These are phyloP conservation scores for Ashbya aceris DNA, from an alignment of 1,139 yeast species.

Conservation along the genomic window DNA sequence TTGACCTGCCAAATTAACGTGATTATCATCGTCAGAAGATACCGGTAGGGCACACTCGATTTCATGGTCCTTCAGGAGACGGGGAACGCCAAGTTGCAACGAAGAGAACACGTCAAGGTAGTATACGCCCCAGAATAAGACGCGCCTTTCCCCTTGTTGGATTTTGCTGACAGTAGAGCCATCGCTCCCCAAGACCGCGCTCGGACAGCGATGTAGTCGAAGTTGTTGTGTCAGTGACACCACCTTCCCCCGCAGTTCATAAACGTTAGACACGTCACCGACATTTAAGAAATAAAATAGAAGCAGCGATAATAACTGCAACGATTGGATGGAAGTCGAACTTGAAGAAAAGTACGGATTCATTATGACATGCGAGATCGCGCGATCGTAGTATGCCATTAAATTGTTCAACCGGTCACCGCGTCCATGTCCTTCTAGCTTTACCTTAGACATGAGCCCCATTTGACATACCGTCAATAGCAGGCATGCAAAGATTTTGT, in stretches of 20 bases:
- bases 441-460: slow-evolving; percentile 37
- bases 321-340: slow-evolving; percentile 55
- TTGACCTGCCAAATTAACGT: slow-evolving; percentile 34
- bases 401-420: slow-evolving; percentile 17
- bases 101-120: slow-evolving; percentile 69
- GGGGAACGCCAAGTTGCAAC: slow-evolving; percentile 71
- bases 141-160: slow-evolving; percentile 75
- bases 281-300: slow-evolving; percentile 62
- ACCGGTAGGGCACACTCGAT: slow-evolving; percentile 82
- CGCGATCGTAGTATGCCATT: slow-evolving; percentile 40
- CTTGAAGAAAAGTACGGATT: slow-evolving; percentile 38
- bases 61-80: slow-evolving; percentile 68
- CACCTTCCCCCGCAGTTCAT: slow-evolving; percentile 65
- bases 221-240: slow-evolving; percentile 81
- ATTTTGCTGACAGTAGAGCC: slow-evolving; percentile 49
- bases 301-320: slow-evolving; percentile 62
- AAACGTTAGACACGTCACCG: slow-evolving; percentile 67
- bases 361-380: slow-evolving; percentile 42
- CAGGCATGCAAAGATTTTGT: slow-evolving; percentile 45
- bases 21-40: slow-evolving; percentile 45
- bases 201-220: slow-evolving; percentile 79
- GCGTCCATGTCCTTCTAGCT: slow-evolving; percentile 12
- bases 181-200: slow-evolving; percentile 56
- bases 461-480: slow-evolving; percentile 50
- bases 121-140: slow-evolving; percentile 78